A percentile compares a stretch with the other conserved stretches of the same genome.
phyloP scores from a whole-genome alignment of 768 basidiomycete species.

The Podaxis carcinomalis region DNA sequence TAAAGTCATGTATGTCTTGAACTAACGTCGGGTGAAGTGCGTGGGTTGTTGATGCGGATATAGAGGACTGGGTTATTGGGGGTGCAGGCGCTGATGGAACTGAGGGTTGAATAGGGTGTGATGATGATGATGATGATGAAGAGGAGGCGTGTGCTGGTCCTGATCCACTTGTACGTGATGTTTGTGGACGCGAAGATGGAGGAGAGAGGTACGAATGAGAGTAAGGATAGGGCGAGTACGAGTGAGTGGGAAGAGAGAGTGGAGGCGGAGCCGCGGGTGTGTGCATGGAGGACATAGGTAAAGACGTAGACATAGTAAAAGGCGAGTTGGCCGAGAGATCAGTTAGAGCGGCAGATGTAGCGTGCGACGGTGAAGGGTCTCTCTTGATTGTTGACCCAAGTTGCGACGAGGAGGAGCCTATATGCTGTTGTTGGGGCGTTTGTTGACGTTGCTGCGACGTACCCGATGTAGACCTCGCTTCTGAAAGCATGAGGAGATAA shows the following conservation, averaged over 20 bases:
- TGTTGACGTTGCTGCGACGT: conserved; percentile 3
- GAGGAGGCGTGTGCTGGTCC: not conserved
- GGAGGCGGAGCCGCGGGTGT: not conserved
- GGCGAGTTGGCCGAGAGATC: conserved; percentile 7
- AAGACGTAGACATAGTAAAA: not conserved
- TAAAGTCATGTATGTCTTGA: conserved; percentile 46
- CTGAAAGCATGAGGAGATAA: conserved; percentile 16
- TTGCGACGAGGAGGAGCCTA: not conserved
- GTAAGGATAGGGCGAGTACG: not conserved
- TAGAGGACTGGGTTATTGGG: not conserved
- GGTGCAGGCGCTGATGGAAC: not conserved
- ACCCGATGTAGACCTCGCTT: not conserved
- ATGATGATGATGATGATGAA: not conserved
- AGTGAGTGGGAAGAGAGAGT: not conserved
- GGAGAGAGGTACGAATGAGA: not conserved
- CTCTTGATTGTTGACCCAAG: not conserved
- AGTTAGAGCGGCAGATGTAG: conserved; percentile 10
- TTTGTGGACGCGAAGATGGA: not conserved
- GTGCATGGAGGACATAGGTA: not conserved
- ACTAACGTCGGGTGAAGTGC: conserved; percentile 48
- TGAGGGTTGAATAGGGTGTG: not conserved
- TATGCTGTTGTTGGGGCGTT: not conserved
- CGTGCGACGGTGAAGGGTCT: conserved; percentile 6
- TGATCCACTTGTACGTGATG: not conserved
- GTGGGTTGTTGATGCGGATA: conserved; percentile 4